phyloP scores from a whole-genome alignment of 306 rosid genomes.

The Trifolium subterraneum region DNA sequence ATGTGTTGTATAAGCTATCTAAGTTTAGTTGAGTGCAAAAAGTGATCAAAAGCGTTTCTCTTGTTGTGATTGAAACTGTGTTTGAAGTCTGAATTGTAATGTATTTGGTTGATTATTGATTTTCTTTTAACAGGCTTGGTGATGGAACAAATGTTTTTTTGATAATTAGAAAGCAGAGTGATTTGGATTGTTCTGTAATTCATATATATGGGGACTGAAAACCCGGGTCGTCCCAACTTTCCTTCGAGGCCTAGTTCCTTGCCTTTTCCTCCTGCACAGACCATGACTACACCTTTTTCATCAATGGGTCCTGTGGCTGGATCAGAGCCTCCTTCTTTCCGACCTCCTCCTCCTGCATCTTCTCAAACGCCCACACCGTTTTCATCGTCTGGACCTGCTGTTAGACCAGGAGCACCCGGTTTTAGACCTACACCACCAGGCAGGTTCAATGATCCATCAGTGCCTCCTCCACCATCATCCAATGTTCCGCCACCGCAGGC shows the following conservation, averaged over 20 bases:
- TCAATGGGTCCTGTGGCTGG: slow-evolving; percentile 76
- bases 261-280: slow-evolving; percentile 67
- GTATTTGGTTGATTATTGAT: slow-evolving; percentile 28
- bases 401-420: slow-evolving; percentile 59
- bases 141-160: slow-evolving; percentile 50
- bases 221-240: slow-evolving; percentile 72
- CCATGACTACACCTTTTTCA: slow-evolving; percentile 64
- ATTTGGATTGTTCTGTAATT: slow-evolving; percentile 43
- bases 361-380: slow-evolving; percentile 54
- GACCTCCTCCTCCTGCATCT: slow-evolving; percentile 60
- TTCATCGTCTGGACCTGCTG: slow-evolving; percentile 55
- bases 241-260: slow-evolving; percentile 66
- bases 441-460: slow-evolving; percentile 81
- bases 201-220: slow-evolving; percentile 88
- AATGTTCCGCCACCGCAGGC: slow-evolving; percentile 48
- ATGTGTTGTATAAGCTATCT: slow-evolving; percentile 5
- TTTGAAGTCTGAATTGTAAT: slow-evolving; percentile 15
- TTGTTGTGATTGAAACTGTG: slow-evolving; percentile 26
- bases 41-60: slow-evolving; percentile 20
- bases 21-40: not conserved
- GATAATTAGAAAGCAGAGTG: slow-evolving; percentile 32
- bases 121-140: slow-evolving; percentile 50
- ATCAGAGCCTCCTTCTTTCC: slow-evolving; percentile 58
- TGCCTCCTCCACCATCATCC: slow-evolving; percentile 61
- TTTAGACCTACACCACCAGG: slow-evolving; percentile 68